These are phyloP conservation scores for Tetraselmis chui DNA, from an alignment of 139 green algal species.

Conservation along the genomic window DNA sequence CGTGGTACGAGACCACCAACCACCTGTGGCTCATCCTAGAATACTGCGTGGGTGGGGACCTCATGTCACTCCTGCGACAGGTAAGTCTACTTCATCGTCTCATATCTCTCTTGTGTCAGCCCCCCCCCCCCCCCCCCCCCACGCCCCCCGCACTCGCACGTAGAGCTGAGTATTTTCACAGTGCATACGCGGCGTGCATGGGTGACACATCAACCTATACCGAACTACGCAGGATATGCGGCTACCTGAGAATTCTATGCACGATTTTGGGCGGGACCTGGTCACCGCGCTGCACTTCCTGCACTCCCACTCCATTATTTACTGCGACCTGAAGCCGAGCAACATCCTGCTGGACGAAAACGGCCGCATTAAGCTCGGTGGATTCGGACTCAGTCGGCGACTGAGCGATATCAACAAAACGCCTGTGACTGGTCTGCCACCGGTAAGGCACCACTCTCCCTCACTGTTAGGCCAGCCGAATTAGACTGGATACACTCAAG, in stretches of 20 bases:
- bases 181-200: not conserved
- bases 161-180: too few relatives aligned
- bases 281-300: slow-evolving; percentile 59
- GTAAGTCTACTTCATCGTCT: too few relatives aligned
- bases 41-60: slow-evolving; percentile 91
- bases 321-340: slow-evolving; percentile 90
- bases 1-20: slow-evolving; percentile 94
- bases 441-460: not conserved
- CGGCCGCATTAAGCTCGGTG: slow-evolving; percentile 85
- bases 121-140: not conserved
- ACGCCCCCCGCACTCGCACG: not conserved
- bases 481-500: too few relatives aligned
- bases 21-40: slow-evolving; percentile 97
- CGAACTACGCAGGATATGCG: slow-evolving; percentile 52
- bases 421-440: slow-evolving; percentile 37
- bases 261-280: slow-evolving; percentile 78
- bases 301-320: slow-evolving; percentile 72
- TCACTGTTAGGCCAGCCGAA: too few relatives aligned
- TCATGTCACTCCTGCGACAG: slow-evolving; percentile 74
- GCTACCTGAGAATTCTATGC: slow-evolving; percentile 78
- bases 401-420: slow-evolving; percentile 76
- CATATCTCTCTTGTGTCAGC: not conserved
- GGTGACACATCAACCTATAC: too few relatives aligned
- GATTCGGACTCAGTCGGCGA: slow-evolving; percentile 74
- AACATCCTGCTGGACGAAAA: slow-evolving; percentile 94